Evolutionary conservation across 495 filamentous ascomycete species (phyloP).

Genomic region (Tuber aestivum): DNA sequence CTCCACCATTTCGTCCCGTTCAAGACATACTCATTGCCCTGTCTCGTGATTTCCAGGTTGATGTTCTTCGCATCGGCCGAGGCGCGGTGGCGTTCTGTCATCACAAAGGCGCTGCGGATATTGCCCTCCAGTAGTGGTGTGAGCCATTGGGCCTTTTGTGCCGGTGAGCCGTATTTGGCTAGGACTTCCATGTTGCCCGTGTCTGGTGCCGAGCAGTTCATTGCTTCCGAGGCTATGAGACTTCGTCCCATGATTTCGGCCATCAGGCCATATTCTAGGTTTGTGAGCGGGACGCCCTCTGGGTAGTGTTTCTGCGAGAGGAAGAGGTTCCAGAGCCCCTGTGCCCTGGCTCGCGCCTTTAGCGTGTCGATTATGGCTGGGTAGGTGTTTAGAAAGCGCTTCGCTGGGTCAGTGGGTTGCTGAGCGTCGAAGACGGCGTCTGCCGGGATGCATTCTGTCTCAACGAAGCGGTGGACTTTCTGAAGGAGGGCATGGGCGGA

Average conservation of each 20-base stretch:
- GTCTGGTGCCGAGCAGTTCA: constrained; percentile 85
- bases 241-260: constrained; percentile 83
- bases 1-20: constrained; percentile 84
- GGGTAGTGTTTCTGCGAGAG: constrained; percentile 88
- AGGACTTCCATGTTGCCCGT: constrained; percentile 96
- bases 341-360: constrained; percentile 71
- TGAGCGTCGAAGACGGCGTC: constrained; percentile 35
- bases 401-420: constrained; percentile 27
- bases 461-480: constrained; percentile 84
- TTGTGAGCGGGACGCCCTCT: constrained; percentile 84
- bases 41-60: constrained; percentile 67
- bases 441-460: constrained; percentile 65
- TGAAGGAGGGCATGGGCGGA: constrained; percentile 38
- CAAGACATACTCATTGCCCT: constrained; percentile 76
- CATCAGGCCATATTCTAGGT: constrained; percentile 90
- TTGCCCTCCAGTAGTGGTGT: constrained; percentile 74
- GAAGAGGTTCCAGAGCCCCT: constrained; percentile 99
- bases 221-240: constrained; percentile 72
- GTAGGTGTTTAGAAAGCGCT: constrained; percentile 51
- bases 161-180: constrained; percentile 84
- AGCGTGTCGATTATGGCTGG: constrained; percentile 79
- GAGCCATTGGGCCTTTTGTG: constrained; percentile 84
- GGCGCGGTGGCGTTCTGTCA: constrained; percentile 85
- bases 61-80: constrained; percentile 88
- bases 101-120: constrained; percentile 84